These are phyloP conservation scores for Coprinopsis cinerea DNA, from an alignment of 768 basidiomycete species.

Conservation along the genomic window DNA sequence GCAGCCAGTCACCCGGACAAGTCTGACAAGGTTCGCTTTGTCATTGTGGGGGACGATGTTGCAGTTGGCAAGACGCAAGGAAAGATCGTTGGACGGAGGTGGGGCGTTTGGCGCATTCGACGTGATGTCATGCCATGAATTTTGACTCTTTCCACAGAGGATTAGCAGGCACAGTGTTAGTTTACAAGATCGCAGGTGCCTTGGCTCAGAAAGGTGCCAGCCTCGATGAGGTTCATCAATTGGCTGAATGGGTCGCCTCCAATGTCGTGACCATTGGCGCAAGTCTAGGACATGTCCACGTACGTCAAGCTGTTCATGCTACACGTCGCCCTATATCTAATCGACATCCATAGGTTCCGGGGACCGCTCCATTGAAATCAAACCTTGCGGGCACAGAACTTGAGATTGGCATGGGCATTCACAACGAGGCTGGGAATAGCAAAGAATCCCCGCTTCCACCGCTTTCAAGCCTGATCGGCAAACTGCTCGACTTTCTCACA, in stretches of 20 bases:
- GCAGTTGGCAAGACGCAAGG: slow-evolving; percentile 80
- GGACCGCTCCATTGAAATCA: slow-evolving; percentile 55
- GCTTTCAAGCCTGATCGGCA: slow-evolving; percentile 61
- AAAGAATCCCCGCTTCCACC: slow-evolving; percentile 68
- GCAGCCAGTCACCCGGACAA: slow-evolving; percentile 64
- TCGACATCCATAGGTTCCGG: slow-evolving; percentile 55
- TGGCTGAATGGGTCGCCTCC: slow-evolving; percentile 62
- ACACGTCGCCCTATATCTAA: not conserved
- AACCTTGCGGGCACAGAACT: slow-evolving; percentile 59
- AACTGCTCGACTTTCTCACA: slow-evolving; percentile 63
- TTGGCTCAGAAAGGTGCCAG: slow-evolving; percentile 60
- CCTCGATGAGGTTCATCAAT: slow-evolving; percentile 61
- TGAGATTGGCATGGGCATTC: slow-evolving; percentile 89
- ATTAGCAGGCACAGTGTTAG: slow-evolving; percentile 73
- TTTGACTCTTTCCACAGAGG: slow-evolving; percentile 41
- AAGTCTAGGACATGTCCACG: slow-evolving; percentile 86
- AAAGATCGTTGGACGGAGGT: slow-evolving; percentile 80
- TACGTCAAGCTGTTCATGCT: slow-evolving; percentile 23
- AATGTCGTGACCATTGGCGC: slow-evolving; percentile 79
- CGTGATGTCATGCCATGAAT: not conserved
- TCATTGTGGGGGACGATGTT: slow-evolving; percentile 88
- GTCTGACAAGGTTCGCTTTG: slow-evolving; percentile 61
- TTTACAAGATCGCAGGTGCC: slow-evolving; percentile 90
- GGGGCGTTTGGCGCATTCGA: no score
- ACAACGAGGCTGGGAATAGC: slow-evolving; percentile 78